These are phyloP conservation scores for Styphnolobium japonicum DNA, from an alignment of 306 rosid species.

Conservation along the genomic window DNA sequence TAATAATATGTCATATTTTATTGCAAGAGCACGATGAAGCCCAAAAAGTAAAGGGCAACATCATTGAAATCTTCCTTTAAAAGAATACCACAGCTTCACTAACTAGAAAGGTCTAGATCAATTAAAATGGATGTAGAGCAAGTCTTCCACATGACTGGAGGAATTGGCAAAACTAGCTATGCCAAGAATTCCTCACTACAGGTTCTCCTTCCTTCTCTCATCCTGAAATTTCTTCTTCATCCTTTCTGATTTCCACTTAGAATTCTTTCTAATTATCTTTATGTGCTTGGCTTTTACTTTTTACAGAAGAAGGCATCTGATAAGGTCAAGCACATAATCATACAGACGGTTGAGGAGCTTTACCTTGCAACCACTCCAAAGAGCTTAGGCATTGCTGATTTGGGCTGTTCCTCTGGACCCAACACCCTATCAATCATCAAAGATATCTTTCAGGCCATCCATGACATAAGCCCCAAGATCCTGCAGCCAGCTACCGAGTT, in stretches of 20 bases:
- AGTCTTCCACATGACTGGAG: constrained; percentile 86
- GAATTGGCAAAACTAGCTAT: constrained; percentile 85
- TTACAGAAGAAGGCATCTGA: constrained; percentile 76
- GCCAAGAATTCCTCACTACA: constrained; percentile 82
- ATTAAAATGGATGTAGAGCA: constrained; percentile 76
- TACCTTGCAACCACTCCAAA: constrained; percentile 59
- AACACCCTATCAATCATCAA: constrained; percentile 71
- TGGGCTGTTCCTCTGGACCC: constrained; percentile 94
- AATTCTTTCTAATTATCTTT: background rate
- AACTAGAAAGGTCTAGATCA: constrained; percentile 17
- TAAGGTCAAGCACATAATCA: constrained; percentile 74
- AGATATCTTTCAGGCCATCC: constrained; percentile 69
- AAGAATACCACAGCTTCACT: constrained; percentile 32
- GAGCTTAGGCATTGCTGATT: constrained; percentile 83
- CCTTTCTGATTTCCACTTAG: background rate
- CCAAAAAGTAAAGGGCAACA: constrained; percentile 1
- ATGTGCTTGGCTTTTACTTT: background rate
- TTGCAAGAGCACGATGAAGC: background rate
- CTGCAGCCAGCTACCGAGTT: constrained; percentile 52
- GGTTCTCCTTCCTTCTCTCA: constrained; percentile 37
- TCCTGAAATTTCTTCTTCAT: background rate
- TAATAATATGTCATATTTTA: background rate
- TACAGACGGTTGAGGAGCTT: constrained; percentile 57
- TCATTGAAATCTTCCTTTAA: constrained; percentile 40
- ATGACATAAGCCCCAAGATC: constrained; percentile 39